phyloP scores from a whole-genome alignment of 2,329 filamentous ascomycete genomes.

The Clarireedia monteithiana region DNA sequence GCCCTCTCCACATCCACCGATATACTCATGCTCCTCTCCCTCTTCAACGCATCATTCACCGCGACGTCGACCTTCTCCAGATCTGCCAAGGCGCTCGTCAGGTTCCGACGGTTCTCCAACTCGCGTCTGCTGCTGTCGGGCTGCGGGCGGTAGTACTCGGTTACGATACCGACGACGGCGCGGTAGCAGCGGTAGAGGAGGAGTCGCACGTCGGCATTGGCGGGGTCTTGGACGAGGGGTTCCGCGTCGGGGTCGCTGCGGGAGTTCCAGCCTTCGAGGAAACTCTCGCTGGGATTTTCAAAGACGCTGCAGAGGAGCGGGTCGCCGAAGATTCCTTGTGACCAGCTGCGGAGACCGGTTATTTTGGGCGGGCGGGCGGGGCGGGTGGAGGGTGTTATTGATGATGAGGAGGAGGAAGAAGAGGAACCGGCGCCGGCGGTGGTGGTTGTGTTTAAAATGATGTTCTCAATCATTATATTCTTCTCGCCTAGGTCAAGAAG shows the following conservation, averaged over 20 bases:
- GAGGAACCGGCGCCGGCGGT: too few species aligned
- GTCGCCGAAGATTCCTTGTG: constrained; percentile 51
- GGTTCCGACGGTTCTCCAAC: constrained; percentile 43
- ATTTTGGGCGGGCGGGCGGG: constrained; percentile 25
- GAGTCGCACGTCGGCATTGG: constrained; percentile 38
- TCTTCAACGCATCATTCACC: constrained; percentile 17
- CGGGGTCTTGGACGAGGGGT: constrained; percentile 36
- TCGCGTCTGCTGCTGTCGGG: constrained; percentile 42
- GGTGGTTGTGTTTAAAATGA: too few species aligned
- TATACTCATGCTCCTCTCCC: constrained; percentile 16
- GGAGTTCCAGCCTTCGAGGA: constrained; percentile 38
- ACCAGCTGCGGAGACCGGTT: constrained; percentile 50
- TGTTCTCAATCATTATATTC: constrained; percentile 39
- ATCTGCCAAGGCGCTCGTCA: constrained; percentile 39
- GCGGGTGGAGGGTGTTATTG: constrained; percentile 3
- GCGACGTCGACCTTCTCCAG: constrained; percentile 33
- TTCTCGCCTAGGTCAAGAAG: constrained; percentile 44
- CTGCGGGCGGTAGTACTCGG: constrained; percentile 46
- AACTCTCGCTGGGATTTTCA: constrained; percentile 35
- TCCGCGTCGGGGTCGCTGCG: constrained; percentile 15
- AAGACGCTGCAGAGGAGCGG: constrained; percentile 46
- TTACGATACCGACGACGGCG: constrained; percentile 43
- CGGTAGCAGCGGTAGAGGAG: constrained; percentile 53
- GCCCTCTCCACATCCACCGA: constrained; percentile 4
- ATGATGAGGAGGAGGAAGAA: not conserved